Evolutionary conservation across 1,284 basidiomycete species (phyloP).

Genomic region (Phlebopus sp.): DNA sequence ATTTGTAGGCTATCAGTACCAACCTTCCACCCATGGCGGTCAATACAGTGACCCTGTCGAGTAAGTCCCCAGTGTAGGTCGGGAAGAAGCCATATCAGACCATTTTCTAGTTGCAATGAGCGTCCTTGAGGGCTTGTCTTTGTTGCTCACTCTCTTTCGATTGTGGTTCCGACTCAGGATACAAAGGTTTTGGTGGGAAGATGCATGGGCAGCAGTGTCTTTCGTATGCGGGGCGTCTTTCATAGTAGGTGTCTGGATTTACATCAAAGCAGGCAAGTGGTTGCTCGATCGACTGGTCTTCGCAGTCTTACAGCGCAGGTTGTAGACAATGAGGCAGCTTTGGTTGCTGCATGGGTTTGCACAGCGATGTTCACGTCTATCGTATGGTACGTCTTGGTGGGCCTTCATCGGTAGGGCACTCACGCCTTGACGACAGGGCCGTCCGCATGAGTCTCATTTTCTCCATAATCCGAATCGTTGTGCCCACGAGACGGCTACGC

Average conservation of each 20-base stretch:
- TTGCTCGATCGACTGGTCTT: background rate
- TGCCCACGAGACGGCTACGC: background rate
- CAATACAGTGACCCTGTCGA: background rate
- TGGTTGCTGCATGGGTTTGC: background rate
- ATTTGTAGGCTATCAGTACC: background rate
- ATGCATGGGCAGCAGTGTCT: conserved; percentile 14
- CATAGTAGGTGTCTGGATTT: background rate
- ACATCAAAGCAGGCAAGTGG: background rate
- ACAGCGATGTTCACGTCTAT: conserved; percentile 1
- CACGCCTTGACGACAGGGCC: conserved; percentile 6
- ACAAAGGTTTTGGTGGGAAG: conserved; percentile 22
- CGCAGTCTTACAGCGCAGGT: background rate
- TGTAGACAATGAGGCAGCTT: background rate
- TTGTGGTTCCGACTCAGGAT: conserved; percentile 14
- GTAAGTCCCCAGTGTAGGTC: background rate
- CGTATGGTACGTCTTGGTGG: conserved; percentile 9
- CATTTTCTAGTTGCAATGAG: background rate
- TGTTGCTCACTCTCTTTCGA: conserved; percentile 8
- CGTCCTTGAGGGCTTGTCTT: background rate
- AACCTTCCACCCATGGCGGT: background rate
- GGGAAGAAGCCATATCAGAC: background rate
- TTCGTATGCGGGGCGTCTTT: background rate
- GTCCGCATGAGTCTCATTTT: conserved; percentile 16
- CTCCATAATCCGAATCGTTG: conserved; percentile 11
- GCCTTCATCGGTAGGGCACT: background rate